phyloP scores from a whole-genome alignment of 805 yeast genomes.

The Phaffomyces thermotolerans region DNA sequence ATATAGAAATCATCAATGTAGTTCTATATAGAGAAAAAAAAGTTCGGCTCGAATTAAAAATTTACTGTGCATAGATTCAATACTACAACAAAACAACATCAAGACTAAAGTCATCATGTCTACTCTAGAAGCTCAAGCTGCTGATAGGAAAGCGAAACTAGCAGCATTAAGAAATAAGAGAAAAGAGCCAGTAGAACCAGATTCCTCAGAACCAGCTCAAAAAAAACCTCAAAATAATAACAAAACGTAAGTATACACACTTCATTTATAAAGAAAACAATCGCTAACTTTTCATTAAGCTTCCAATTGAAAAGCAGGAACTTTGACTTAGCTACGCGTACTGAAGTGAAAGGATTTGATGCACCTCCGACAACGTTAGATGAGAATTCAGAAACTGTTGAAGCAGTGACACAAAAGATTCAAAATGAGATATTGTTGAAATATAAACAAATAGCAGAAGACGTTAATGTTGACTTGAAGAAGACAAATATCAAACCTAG shows the following conservation, averaged over 20 bases:
- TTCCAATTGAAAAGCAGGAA: constrained; percentile 13
- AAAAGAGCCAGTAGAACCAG: constrained; percentile 1
- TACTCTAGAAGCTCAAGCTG: constrained; percentile 24
- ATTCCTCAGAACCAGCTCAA: background rate
- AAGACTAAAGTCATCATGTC: constrained; percentile 1
- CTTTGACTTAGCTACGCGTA: constrained; percentile 14
- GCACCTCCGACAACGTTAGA: constrained; percentile 21
- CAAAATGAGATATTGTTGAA: constrained; percentile 23
- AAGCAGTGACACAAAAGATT: constrained; percentile 26
- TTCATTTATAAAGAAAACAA: too few species aligned
- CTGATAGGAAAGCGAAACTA: constrained; percentile 24
- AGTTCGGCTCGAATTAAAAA: too few species aligned
- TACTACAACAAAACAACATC: too few species aligned
- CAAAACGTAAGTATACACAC: background rate
- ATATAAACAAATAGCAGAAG: constrained; percentile 12
- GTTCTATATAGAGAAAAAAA: too few species aligned
- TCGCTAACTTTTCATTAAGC: too few species aligned
- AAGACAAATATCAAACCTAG: constrained; percentile 7
- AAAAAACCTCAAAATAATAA: background rate
- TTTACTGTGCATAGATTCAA: too few species aligned
- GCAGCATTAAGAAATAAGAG: constrained; percentile 20
- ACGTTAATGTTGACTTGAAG: background rate
- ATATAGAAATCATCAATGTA: too few species aligned
- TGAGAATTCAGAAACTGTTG: constrained; percentile 30
- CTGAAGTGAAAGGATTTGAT: constrained; percentile 12